These are phyloP conservation scores for Rhododendron vialii DNA, from an alignment of 148 eudicot species.

Conservation along the genomic window DNA sequence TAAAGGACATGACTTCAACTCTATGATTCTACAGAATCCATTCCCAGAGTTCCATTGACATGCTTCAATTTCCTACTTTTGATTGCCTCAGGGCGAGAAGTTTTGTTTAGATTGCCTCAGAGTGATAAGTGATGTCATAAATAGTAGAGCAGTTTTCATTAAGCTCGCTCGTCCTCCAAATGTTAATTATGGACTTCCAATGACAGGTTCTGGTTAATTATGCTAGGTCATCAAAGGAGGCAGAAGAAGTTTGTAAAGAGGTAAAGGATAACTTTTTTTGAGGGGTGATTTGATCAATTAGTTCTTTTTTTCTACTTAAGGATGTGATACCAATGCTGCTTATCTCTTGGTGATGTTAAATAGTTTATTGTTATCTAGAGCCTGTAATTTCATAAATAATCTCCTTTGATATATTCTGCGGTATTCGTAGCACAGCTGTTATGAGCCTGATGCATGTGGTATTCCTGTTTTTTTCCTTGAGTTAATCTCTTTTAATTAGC, in stretches of 20 bases:
- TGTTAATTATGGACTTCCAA: conserved; percentile 11
- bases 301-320: not conserved
- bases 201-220: conserved; percentile 82
- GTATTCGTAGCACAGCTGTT: not conserved
- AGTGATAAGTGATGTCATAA: not conserved
- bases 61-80: not conserved
- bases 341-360: not conserved
- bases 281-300: not conserved
- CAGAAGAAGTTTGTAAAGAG: conserved; percentile 60
- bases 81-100: not conserved
- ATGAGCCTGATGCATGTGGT: not conserved
- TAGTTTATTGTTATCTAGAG: not conserved
- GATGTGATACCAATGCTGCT: too few relatives aligned
- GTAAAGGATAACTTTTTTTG: conserved; percentile 18
- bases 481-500: not conserved
- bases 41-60: not conserved
- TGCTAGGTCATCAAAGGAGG: conserved; percentile 58
- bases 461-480: not conserved
- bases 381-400: not conserved
- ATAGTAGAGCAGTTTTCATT: not conserved
- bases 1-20: not conserved
- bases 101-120: not conserved
- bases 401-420: not conserved
- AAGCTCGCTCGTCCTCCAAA: not conserved
- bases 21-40: not conserved